Percentiles rank a stretch among this genome's conserved stretches.
Conservation (phyloP, 352 stramenopile genomes). For the Globisporangium rhizosaccharum region DNA sequence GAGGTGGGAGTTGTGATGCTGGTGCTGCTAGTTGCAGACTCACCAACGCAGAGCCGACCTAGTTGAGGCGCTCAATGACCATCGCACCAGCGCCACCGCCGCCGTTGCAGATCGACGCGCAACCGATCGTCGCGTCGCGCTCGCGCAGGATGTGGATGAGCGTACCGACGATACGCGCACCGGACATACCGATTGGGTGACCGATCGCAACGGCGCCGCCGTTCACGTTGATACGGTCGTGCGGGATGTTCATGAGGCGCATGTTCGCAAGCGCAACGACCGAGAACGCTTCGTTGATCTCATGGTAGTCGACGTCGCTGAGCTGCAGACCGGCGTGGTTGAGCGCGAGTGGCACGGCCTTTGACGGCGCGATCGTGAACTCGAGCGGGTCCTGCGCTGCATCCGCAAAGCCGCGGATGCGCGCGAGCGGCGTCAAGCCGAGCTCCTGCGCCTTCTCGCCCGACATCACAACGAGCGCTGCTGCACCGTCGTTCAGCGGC, state of each 20-base stretch:
- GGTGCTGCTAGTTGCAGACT: background rate
- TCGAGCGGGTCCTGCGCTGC: conserved; percentile 88
- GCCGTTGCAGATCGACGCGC: conserved; percentile 98
- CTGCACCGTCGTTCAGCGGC: conserved; percentile 96
- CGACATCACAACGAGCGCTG: conserved; percentile 95
- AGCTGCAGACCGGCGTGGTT: conserved; percentile 86
- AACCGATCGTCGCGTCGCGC: conserved; percentile 94
- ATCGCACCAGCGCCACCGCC: conserved; percentile 95
- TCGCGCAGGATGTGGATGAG: conserved; percentile 94
- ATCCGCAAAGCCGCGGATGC: conserved; percentile 80
- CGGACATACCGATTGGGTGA: conserved; percentile 84
- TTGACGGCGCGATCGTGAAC: conserved; percentile 95
- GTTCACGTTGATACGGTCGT: conserved; percentile 94
- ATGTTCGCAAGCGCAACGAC: conserved; percentile 96
- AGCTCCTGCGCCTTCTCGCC: conserved; percentile 81
- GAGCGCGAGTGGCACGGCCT: conserved; percentile 92
- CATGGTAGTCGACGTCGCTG: conserved; percentile 96
- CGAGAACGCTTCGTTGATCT: conserved; percentile 99
- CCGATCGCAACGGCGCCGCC: conserved; percentile 89
- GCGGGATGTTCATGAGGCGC: conserved; percentile 91
- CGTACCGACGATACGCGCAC: conserved; percentile 92
- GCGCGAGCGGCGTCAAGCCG: conserved; percentile 68
- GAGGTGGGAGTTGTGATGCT: background rate
- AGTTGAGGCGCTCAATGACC: conserved; percentile 90
- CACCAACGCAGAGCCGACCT: conserved; percentile 19